Percentiles rank a stretch among this genome's conserved stretches.
These are phyloP conservation scores for Termitomyces sp. DNA, from an alignment of 768 basidiomycete genomes.

Conservation along the genomic window DNA sequence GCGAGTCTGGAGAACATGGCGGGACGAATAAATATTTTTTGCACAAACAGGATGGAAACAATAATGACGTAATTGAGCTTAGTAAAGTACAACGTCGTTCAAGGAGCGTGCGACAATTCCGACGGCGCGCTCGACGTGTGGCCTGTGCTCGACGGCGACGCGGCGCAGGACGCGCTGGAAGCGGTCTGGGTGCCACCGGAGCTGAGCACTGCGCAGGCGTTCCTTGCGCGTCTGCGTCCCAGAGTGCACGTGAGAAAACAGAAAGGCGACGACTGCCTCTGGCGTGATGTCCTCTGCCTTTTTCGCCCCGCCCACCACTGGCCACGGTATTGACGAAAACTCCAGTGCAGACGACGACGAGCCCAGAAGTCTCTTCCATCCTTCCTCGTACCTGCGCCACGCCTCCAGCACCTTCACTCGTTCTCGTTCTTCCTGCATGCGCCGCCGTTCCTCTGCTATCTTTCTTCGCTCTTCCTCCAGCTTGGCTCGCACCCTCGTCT, in stretches of 20 bases:
- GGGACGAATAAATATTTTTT: slow-evolving; percentile 5
- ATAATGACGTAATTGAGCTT: not conserved
- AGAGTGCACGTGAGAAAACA: slow-evolving; percentile 64
- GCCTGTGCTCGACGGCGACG: slow-evolving; percentile 47
- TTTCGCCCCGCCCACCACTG: slow-evolving; percentile 38
- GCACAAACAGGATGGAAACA: not conserved
- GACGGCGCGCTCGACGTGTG: slow-evolving; percentile 52
- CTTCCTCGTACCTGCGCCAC: slow-evolving; percentile 59
- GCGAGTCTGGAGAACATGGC: slow-evolving; percentile 51
- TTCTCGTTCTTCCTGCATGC: slow-evolving; percentile 24
- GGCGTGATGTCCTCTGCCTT: slow-evolving; percentile 45
- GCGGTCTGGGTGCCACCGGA: slow-evolving; percentile 80
- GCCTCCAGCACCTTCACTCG: slow-evolving; percentile 32
- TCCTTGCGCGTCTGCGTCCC: slow-evolving; percentile 53
- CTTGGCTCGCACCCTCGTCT: slow-evolving; percentile 43
- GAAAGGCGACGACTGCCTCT: slow-evolving; percentile 49
- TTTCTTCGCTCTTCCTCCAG: slow-evolving; percentile 43
- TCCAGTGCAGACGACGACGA: slow-evolving; percentile 40
- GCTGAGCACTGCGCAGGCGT: slow-evolving; percentile 57
- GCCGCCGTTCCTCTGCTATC: slow-evolving; percentile 42
- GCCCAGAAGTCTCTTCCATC: slow-evolving; percentile 53
- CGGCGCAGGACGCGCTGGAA: slow-evolving; percentile 53
- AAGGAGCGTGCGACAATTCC: slow-evolving; percentile 62
- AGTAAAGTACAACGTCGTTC: slow-evolving; percentile 40
- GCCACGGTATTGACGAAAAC: slow-evolving; percentile 73